These are phyloP conservation scores for Fragilaria crotonensis DNA, from an alignment of 108 stramenopile genomes.

Conservation along the genomic window DNA sequence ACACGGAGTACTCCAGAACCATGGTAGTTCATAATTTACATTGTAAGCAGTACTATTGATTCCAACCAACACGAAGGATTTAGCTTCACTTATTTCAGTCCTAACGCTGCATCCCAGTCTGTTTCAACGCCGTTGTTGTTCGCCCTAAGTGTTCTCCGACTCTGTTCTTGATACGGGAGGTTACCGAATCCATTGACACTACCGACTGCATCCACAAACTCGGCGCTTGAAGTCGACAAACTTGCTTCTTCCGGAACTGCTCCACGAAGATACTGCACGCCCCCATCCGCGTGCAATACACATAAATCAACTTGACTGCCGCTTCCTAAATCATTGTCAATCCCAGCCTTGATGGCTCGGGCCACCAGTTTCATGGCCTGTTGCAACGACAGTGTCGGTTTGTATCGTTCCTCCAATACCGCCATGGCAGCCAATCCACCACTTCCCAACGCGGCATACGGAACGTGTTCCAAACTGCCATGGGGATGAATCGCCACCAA, in stretches of 20 bases:
- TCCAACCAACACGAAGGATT: too few species aligned
- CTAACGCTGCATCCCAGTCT: too few species aligned
- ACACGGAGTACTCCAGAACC: too few species aligned
- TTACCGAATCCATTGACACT: conserved; percentile 82
- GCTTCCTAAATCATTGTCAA: conserved; percentile 81
- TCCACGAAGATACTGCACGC: conserved; percentile 14
- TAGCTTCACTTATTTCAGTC: too few species aligned
- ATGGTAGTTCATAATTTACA: too few species aligned
- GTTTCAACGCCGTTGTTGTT: too few species aligned
- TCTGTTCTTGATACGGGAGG: conserved; percentile 51
- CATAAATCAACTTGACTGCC: conserved; percentile 72
- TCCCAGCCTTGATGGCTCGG: conserved; percentile 64
- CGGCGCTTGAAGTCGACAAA: neutral
- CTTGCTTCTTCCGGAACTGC: conserved; percentile 24
- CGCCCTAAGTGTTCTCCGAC: conserved; percentile 23
- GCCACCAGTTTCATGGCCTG: conserved; percentile 53
- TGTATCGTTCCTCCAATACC: conserved; percentile 61
- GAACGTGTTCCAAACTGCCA: conserved; percentile 68
- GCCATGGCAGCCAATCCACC: conserved; percentile 79
- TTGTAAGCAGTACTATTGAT: too few species aligned
- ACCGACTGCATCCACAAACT: conserved; percentile 4
- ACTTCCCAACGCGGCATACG: conserved; percentile 74
- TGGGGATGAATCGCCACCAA: conserved; percentile 77
- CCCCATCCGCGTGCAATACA: conserved; percentile 24
- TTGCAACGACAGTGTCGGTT: conserved; percentile 30